A percentile compares a stretch with the other conserved stretches of the same genome.
Evolutionary conservation across 176 grass and related monocot genomes (phyloP).

Genomic region (Triticum aestivum): IWGSC_CS_RefSeq_v2.1 NC_057807.1:693548352-693548851

Average conservation of each 20-base stretch:
- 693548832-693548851: slow-evolving; percentile 6
- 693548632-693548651: background rate
- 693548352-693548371: slow-evolving; percentile 11
- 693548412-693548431: slow-evolving; percentile 68
- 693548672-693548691: slow-evolving; percentile 66
- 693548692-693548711: slow-evolving; percentile 60
- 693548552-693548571: background rate
- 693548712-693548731: slow-evolving; percentile 46
- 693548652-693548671: background rate
- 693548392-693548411: slow-evolving; percentile 75
- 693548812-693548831: slow-evolving; percentile 68
- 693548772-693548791: slow-evolving; percentile 70
- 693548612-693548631: background rate
- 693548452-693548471: slow-evolving; percentile 20
- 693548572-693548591: background rate
- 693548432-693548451: slow-evolving; percentile 66
- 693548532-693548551: background rate
- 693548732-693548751: slow-evolving; percentile 40
- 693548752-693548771: slow-evolving; percentile 38
- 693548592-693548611: background rate
- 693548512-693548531: background rate
- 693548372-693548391: slow-evolving; percentile 49
- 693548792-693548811: slow-evolving; percentile 81
- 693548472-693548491: background rate
- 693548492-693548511: background rate